Evolutionary conservation across 805 yeast genomes (phyloP).

Genomic region (Candida ponderosae): DNA sequence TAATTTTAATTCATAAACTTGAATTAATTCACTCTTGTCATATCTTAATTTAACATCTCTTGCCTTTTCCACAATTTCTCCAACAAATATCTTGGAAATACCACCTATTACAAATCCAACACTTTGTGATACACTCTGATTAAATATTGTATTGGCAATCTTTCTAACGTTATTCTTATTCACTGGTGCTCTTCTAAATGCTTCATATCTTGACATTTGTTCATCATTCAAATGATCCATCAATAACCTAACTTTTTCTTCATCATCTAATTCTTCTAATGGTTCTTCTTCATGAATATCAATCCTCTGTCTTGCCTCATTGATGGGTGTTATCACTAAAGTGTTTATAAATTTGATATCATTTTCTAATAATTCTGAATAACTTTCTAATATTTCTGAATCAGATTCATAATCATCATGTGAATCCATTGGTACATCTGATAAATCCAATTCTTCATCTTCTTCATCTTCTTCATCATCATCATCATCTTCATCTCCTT

Average conservation of each 20-base stretch:
- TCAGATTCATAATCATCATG: constrained; percentile 5
- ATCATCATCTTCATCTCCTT: too few relatives aligned
- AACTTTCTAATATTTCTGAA: constrained; percentile 4
- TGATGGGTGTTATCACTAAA: constrained; percentile 9
- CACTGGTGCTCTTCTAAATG: constrained; percentile 70
- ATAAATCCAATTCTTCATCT: constrained; percentile 17
- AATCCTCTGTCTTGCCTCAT: constrained; percentile 18
- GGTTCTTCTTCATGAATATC: constrained; percentile 13
- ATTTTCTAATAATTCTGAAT: constrained; percentile 10
- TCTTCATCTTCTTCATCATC: neutral
- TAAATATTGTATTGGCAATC: constrained; percentile 68
- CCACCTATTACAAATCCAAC: constrained; percentile 81
- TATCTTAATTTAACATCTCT: constrained; percentile 58
- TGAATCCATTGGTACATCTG: constrained; percentile 22
- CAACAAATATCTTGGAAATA: constrained; percentile 80
- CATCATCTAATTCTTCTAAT: constrained; percentile 32
- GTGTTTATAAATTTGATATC: constrained; percentile 12
- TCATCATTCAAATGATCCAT: constrained; percentile 70
- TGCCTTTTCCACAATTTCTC: constrained; percentile 82
- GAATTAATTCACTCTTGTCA: constrained; percentile 27
- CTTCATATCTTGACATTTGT: constrained; percentile 83
- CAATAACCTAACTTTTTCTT: constrained; percentile 53
- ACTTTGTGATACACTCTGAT: constrained; percentile 73
- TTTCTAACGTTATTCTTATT: constrained; percentile 73
- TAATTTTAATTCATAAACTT: constrained; percentile 13